Conservation (phyloP, 225 moss, liverwort and hornwort species). For the Polytrichum formosum region DNA sequence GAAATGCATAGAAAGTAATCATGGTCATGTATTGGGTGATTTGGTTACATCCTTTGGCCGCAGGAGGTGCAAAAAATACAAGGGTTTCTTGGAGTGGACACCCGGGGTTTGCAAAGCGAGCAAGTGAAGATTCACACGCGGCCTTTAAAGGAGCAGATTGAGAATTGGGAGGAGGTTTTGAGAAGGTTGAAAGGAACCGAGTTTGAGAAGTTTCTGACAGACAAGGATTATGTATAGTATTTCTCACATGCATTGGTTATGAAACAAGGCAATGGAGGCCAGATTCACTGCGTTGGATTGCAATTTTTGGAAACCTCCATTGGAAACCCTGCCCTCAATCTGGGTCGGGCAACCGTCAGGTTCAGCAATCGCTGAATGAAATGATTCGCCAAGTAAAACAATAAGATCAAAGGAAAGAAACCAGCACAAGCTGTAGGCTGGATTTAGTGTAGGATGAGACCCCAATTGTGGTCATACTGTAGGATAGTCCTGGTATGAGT, state of each 20-base stretch:
- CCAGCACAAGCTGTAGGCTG: neutral
- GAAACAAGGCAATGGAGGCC: neutral
- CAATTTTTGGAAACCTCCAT: neutral
- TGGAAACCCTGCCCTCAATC: neutral
- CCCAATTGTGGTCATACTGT: too few relatives aligned
- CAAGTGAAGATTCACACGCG: constrained; percentile 66
- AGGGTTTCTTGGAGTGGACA: constrained; percentile 49
- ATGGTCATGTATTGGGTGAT: neutral
- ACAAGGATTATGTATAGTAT: constrained; percentile 28
- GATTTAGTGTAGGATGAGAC: neutral
- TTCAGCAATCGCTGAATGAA: neutral
- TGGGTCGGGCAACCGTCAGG: neutral
- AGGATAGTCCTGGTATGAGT: too few relatives aligned
- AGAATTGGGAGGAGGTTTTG: constrained; percentile 58
- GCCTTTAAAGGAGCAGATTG: constrained; percentile 44
- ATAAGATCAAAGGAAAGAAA: neutral
- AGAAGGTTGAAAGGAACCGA: constrained; percentile 39
- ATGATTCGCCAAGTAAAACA: neutral
- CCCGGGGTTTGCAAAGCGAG: constrained; percentile 38
- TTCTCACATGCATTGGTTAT: neutral
- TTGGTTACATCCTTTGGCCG: neutral
- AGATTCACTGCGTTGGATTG: neutral
- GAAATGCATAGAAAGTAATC: neutral
- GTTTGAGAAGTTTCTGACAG: constrained; percentile 47
- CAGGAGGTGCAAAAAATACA: constrained; percentile 48